A percentile compares a stretch with the other conserved stretches of the same genome.
Conservation (phyloP, 352 stramenopile genomes). For the Phytophthora tubulina region DNA sequence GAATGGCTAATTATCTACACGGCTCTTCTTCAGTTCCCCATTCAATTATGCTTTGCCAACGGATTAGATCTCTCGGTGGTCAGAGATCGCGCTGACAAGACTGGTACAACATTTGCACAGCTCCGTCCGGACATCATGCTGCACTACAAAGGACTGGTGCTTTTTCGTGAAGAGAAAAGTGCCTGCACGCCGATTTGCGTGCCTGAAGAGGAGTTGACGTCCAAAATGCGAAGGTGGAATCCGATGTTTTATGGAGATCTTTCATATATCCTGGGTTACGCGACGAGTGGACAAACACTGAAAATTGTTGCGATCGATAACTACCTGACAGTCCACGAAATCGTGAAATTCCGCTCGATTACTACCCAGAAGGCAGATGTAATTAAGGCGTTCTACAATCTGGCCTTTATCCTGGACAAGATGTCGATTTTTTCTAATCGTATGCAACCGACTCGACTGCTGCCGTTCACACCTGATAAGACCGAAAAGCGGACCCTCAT, state of each 20-base stretch:
- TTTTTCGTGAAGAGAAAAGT: background rate
- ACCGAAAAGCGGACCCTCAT: background rate
- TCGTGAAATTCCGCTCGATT: constrained; percentile 17
- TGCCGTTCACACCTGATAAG: constrained; percentile 4
- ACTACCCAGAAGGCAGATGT: constrained; percentile 5
- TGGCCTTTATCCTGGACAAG: constrained; percentile 20
- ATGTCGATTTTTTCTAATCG: constrained; percentile 13
- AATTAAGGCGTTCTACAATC: constrained; percentile 27
- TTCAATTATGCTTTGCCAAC: too few species aligned
- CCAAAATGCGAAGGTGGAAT: constrained; percentile 11
- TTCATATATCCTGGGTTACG: constrained; percentile 36
- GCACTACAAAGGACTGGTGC: background rate
- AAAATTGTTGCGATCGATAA: constrained; percentile 30
- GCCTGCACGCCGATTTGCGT: background rate
- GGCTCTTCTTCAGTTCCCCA: too few species aligned
- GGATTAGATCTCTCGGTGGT: too few species aligned
- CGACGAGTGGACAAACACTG: constrained; percentile 10
- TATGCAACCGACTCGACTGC: background rate
- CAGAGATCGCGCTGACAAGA: background rate
- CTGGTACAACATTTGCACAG: background rate
- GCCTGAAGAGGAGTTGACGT: background rate
- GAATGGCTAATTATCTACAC: too few species aligned
- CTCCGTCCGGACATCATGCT: background rate
- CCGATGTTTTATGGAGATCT: constrained; percentile 37
- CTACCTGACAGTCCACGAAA: background rate